Conservation (phyloP, 2,329 filamentous ascomycete species). For the Sporothrix brunneoviolacea region DNA sequence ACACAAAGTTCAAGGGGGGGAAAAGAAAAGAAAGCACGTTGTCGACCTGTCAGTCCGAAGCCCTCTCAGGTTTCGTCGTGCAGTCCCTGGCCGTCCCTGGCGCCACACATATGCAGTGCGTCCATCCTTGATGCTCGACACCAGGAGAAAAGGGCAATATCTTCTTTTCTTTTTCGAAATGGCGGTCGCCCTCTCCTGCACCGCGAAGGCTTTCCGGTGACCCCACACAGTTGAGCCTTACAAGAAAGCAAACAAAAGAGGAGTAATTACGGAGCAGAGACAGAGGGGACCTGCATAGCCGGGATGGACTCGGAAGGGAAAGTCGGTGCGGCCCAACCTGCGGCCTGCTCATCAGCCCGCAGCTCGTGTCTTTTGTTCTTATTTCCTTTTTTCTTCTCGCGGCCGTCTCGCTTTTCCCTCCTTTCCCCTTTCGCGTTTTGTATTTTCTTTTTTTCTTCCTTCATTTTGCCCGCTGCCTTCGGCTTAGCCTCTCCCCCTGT, state of each 20-base stretch:
- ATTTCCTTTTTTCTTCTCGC: too few species aligned
- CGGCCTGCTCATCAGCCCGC: slow-evolving; percentile 8
- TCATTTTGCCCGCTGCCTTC: background rate
- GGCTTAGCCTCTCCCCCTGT: background rate
- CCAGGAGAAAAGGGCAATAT: background rate
- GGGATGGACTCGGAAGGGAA: slow-evolving; percentile 5
- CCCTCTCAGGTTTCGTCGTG: too few species aligned
- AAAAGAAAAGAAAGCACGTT: background rate
- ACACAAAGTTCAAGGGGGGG: too few species aligned
- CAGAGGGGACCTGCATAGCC: background rate
- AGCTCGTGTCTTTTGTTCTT: background rate
- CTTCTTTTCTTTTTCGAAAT: slow-evolving; percentile 1
- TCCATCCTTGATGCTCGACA: background rate
- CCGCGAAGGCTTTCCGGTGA: background rate
- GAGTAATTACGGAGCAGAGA: background rate
- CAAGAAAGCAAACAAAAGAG: background rate
- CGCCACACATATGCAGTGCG: background rate
- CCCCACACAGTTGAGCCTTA: slow-evolving; percentile 3
- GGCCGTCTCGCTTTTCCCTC: background rate
- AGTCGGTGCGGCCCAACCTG: slow-evolving; percentile 18
- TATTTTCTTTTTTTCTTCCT: background rate
- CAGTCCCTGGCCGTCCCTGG: background rate
- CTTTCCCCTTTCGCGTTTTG: background rate
- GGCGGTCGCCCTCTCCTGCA: background rate
- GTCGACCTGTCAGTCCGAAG: too few species aligned